Base-by-base conservation (phyloP, 441 rosid species). In the Dalechampia spathulata region DNA sequence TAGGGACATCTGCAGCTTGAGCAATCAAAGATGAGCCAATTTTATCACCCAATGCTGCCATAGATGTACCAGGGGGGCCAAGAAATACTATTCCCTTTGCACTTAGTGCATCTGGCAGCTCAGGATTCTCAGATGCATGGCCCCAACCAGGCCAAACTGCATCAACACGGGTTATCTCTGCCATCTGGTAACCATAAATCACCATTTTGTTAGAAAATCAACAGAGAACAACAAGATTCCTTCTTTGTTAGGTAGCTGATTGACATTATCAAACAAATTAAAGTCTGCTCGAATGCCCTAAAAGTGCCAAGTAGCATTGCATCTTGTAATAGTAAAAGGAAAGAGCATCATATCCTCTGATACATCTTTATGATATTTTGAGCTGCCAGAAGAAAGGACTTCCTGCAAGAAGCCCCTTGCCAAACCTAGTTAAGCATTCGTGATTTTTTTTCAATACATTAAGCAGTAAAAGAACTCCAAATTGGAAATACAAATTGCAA, bases 91-190 rank as follows among this genome's bases (percentile, higher is more conserved):
- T 80, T 65, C 89, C 99, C 70, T 85, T 90, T 21, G 81, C 92
- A 72, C 38, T 58, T 63, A 95, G 66, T n/a, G 97, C 98, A 73
- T 95, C 98, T 10, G 98, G 98, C 49, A 95, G 80, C 72, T 90
- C 99, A 41, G 99, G 99, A 68, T 83, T 95, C 78, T 90, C 99
- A 13, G 99, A 95, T 45, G 99, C 99, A 81, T 95, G 99, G 48
- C 98, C 99, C 98, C 99, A 95, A 57, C 99, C 99, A 74, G 99
- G 99, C 99, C 99, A 95, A 68, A 95, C 97, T 17, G 99, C 99
- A 79, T 95, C 99, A 56, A 95, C 99, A 61, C 55, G 89, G 15
- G 99, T 95, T 71, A 85, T 81, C 71, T 95, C 99, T 30, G 97
- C 99, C 97, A 90, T 90, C 99, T 95, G 77, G 59, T 37, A 67